Percentiles rank a stretch among this genome's conserved stretches.
Evolutionary conservation across 1,284 basidiomycete species (phyloP).

Genomic region (Pterulicium gracile): DNA sequence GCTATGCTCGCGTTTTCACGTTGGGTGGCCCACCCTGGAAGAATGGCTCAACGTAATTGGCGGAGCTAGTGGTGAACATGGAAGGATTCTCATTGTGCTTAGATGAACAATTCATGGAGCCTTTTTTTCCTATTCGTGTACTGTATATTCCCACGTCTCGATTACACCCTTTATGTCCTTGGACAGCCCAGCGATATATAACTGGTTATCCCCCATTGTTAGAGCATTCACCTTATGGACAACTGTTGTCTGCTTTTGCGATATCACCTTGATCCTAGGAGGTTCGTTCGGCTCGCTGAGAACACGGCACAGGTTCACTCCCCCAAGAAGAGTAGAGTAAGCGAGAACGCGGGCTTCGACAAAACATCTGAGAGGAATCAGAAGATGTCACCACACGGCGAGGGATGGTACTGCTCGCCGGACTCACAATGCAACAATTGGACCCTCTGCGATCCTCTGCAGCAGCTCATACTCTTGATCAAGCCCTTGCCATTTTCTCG

Average conservation of each 20-base stretch:
- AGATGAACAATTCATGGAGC: neutral
- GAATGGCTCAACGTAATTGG: constrained; percentile 62
- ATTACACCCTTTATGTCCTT: constrained; percentile 46
- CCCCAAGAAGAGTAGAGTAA: constrained; percentile 51
- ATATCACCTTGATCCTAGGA: constrained; percentile 26
- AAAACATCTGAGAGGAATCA: constrained; percentile 33
- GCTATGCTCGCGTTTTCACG: constrained; percentile 71
- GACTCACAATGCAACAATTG: constrained; percentile 57
- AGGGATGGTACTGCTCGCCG: too few species aligned
- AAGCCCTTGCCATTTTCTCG: constrained; percentile 65
- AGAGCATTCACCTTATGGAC: constrained; percentile 56
- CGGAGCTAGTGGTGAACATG: too few species aligned
- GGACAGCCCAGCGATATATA: constrained; percentile 50
- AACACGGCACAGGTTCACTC: constrained; percentile 35
- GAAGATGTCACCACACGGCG: too few species aligned
- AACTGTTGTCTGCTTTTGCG: constrained; percentile 29
- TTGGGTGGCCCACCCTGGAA: constrained; percentile 77
- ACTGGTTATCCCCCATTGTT: constrained; percentile 27
- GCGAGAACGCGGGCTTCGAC: constrained; percentile 31
- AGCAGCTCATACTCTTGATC: constrained; percentile 32
- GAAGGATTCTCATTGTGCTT: constrained; percentile 5
- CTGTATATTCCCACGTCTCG: constrained; percentile 37
- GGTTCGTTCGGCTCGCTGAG: constrained; percentile 19
- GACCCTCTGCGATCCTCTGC: constrained; percentile 51
- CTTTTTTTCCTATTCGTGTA: constrained; percentile 7